These are phyloP conservation scores for Calocera cornea DNA, from an alignment of 768 basidiomycete species.

Conservation along the genomic window DNA sequence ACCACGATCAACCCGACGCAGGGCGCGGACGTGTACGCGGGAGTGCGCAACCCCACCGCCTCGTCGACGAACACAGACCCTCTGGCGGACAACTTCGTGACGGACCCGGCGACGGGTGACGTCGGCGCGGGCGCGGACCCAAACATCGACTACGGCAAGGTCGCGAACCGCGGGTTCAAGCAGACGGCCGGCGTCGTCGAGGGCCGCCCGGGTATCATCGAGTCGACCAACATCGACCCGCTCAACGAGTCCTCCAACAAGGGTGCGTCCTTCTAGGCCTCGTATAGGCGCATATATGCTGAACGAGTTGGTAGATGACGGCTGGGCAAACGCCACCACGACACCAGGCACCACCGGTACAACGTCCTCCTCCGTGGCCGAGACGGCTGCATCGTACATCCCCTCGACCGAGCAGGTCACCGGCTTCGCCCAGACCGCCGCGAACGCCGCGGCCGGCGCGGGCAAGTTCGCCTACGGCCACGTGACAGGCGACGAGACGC, in stretches of 20 bases:
- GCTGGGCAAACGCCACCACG: slow-evolving; percentile 29
- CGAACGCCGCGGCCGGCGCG: slow-evolving; percentile 24
- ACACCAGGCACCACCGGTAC: slow-evolving; percentile 8
- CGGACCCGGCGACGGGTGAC: slow-evolving; percentile 32
- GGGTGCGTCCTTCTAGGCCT: slow-evolving; percentile 17
- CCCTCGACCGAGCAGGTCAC: slow-evolving; percentile 4
- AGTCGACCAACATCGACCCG: slow-evolving; percentile 40
- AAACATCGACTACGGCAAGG: slow-evolving; percentile 29
- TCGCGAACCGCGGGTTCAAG: slow-evolving; percentile 31
- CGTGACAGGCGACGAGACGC: slow-evolving; percentile 26
- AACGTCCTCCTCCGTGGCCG: neutral
- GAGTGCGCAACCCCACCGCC: slow-evolving; percentile 34
- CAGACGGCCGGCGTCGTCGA: slow-evolving; percentile 38
- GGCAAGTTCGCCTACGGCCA: slow-evolving; percentile 30
- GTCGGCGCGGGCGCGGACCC: slow-evolving; percentile 31
- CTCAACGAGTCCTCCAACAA: slow-evolving; percentile 34
- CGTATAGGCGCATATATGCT: neutral
- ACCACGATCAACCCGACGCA: slow-evolving; percentile 17
- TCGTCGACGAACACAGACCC: slow-evolving; percentile 28
- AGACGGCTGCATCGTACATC: neutral
- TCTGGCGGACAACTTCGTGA: slow-evolving; percentile 32
- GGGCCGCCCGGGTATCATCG: slow-evolving; percentile 43
- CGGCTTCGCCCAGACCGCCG: slow-evolving; percentile 17
- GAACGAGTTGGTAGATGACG: slow-evolving; percentile 25
- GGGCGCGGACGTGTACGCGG: slow-evolving; percentile 31